These are phyloP conservation scores for Royoungia palumana DNA, from an alignment of 768 basidiomycete genomes.

Conservation along the genomic window DNA sequence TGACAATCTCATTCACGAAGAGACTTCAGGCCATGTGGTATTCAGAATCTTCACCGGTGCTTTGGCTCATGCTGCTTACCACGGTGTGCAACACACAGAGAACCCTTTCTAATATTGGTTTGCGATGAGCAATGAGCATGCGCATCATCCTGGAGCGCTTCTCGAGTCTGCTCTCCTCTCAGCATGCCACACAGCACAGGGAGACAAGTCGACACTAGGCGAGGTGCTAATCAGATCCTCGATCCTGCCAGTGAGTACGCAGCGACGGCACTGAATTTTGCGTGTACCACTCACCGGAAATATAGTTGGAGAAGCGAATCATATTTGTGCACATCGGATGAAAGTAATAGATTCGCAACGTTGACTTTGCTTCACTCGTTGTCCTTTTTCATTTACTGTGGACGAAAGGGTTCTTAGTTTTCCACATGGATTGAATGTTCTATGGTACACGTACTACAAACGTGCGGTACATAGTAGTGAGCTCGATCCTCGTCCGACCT, in stretches of 20 bases:
- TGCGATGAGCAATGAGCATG: not conserved
- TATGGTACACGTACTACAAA: too few relatives aligned
- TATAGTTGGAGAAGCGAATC: not conserved
- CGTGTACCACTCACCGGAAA: not conserved
- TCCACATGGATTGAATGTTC: too few relatives aligned
- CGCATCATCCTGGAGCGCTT: not conserved
- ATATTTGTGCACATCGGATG: not conserved
- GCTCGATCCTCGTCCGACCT: too few relatives aligned
- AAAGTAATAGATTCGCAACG: too few relatives aligned
- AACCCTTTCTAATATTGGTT: not conserved
- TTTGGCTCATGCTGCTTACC: not conserved
- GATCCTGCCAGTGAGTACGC: not conserved
- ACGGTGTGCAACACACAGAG: not conserved
- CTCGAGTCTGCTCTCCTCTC: not conserved
- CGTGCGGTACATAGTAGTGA: too few relatives aligned
- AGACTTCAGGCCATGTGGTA: not conserved
- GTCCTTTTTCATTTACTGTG: too few relatives aligned
- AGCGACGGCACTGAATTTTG: not conserved
- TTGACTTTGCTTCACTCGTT: too few relatives aligned
- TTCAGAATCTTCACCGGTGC: not conserved
- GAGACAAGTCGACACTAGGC: not conserved
- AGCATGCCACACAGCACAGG: not conserved
- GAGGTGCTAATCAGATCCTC: not conserved
- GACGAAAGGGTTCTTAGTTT: too few relatives aligned
- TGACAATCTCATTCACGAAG: not conserved